phyloP scores from a whole-genome alignment of 2,329 filamentous ascomycete genomes.

The Cordyceps tenuipes region DNA sequence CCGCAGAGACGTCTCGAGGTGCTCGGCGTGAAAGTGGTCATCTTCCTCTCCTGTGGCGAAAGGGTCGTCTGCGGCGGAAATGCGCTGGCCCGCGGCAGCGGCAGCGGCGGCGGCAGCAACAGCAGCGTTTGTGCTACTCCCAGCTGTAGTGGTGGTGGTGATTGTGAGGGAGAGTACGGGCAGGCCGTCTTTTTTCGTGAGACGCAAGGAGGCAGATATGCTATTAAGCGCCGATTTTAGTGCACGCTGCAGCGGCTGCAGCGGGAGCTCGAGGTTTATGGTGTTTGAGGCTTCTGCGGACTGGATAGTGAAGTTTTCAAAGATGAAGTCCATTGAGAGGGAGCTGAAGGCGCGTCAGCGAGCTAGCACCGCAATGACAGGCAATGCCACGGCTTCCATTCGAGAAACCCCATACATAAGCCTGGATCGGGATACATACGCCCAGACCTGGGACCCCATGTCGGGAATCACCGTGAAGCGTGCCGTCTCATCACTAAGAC shows the following conservation, averaged over 20 bases:
- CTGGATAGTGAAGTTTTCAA: slow-evolving; percentile 76
- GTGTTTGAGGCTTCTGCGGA: slow-evolving; percentile 76
- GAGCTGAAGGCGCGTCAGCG: slow-evolving; percentile 31
- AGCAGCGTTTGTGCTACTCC: slow-evolving; percentile 20
- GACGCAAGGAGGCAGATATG: slow-evolving; percentile 71
- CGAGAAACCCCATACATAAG: background rate
- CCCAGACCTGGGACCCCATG: slow-evolving; percentile 93
- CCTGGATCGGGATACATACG: slow-evolving; percentile 43
- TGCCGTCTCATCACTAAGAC: slow-evolving; percentile 76
- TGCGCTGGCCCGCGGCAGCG: slow-evolving; percentile 18
- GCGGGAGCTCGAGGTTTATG: slow-evolving; percentile 92
- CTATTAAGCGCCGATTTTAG: slow-evolving; percentile 80
- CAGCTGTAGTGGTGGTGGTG: slow-evolving; percentile 58
- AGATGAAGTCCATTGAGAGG: slow-evolving; percentile 70
- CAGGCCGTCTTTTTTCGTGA: slow-evolving; percentile 86
- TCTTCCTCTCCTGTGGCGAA: slow-evolving; percentile 32
- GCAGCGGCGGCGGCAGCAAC: slow-evolving; percentile 17
- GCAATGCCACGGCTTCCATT: background rate
- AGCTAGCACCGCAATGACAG: background rate
- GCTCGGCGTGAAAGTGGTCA: slow-evolving; percentile 38
- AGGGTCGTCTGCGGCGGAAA: slow-evolving; percentile 25
- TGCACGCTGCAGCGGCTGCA: slow-evolving; percentile 82
- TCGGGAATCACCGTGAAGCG: slow-evolving; percentile 96
- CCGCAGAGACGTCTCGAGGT: slow-evolving; percentile 48
- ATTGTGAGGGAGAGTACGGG: slow-evolving; percentile 88